A percentile compares a stretch with the other conserved stretches of the same genome.
These are phyloP conservation scores for Plantago coronopus DNA, from an alignment of 305 asterid species.

Conservation along the genomic window DNA sequence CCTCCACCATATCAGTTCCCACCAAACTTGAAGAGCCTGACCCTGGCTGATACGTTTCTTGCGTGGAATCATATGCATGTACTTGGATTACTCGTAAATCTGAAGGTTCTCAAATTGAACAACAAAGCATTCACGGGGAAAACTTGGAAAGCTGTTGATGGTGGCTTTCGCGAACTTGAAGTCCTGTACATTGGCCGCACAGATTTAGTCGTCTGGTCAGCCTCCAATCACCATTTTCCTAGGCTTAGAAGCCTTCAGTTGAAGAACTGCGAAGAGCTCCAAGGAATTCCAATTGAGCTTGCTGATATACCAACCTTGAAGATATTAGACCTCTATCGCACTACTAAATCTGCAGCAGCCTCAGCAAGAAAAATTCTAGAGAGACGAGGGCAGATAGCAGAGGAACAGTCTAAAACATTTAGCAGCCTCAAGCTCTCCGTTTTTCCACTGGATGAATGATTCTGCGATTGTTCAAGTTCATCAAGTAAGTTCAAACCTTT, in stretches of 20 bases:
- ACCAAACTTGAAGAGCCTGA: slow-evolving; percentile 4
- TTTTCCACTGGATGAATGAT: slow-evolving; percentile 20
- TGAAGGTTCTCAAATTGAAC: background rate
- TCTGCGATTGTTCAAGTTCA: no score
- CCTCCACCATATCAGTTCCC: slow-evolving; percentile 15
- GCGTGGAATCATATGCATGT: background rate
- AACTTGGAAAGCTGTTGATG: slow-evolving; percentile 27
- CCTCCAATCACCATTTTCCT: slow-evolving; percentile 30
- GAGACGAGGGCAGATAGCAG: background rate
- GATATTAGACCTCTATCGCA: slow-evolving; percentile 17
- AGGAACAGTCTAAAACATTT: background rate
- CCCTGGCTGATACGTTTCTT: background rate
- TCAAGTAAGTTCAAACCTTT: no score
- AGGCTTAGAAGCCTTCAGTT: slow-evolving; percentile 26
- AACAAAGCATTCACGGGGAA: background rate
- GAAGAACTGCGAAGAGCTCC: slow-evolving; percentile 28
- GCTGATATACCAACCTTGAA: slow-evolving; percentile 26
- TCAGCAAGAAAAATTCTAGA: slow-evolving; percentile 18
- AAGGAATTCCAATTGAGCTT: slow-evolving; percentile 23
- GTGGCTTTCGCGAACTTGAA: slow-evolving; percentile 31
- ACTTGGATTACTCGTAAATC: background rate
- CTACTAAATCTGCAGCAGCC: slow-evolving; percentile 9
- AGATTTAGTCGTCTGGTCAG: slow-evolving; percentile 27
- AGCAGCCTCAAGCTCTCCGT: slow-evolving; percentile 24
- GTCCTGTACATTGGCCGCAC: slow-evolving; percentile 31